Conservation (phyloP, 331 rosid species). For the Erythrophleum ivorense region DNA sequence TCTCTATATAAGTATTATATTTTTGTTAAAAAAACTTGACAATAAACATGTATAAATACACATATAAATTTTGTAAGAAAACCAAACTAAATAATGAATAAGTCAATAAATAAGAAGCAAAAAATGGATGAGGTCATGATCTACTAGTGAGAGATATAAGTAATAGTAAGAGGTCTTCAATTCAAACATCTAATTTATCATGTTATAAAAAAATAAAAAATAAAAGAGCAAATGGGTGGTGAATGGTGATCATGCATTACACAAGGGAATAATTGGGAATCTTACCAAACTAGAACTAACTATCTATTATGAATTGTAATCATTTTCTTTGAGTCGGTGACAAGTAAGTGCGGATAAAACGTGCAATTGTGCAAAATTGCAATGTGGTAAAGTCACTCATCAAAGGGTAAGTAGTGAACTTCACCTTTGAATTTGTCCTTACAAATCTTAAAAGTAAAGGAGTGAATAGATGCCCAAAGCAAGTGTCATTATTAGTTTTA, state of each 20-base stretch:
- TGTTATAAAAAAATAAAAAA: too few species aligned
- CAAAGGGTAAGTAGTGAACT: constrained; percentile 1
- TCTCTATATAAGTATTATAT: too few species aligned
- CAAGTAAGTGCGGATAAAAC: not conserved
- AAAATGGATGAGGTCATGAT: too few species aligned
- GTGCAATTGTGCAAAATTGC: not conserved
- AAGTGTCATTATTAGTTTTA: not conserved
- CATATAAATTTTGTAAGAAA: not conserved
- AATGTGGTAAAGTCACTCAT: not conserved
- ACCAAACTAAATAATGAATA: not conserved
- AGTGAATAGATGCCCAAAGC: not conserved
- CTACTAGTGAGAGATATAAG: too few species aligned
- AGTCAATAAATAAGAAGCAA: not conserved
- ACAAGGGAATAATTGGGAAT: constrained; percentile 48
- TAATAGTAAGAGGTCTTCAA: too few species aligned
- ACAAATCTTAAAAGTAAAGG: constrained; percentile 2
- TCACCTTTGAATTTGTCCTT: not conserved
- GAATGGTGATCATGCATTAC: constrained; percentile 28
- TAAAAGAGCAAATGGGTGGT: constrained; percentile 23
- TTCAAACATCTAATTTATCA: too few species aligned
- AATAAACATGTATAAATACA: too few species aligned
- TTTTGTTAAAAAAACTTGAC: too few species aligned
- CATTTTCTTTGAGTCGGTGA: not conserved
- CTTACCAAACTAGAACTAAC: constrained; percentile 50
- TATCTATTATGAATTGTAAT: not conserved